These are phyloP conservation scores for Marasmius fiardii DNA, from an alignment of 1,284 basidiomycete species.

Conservation along the genomic window DNA sequence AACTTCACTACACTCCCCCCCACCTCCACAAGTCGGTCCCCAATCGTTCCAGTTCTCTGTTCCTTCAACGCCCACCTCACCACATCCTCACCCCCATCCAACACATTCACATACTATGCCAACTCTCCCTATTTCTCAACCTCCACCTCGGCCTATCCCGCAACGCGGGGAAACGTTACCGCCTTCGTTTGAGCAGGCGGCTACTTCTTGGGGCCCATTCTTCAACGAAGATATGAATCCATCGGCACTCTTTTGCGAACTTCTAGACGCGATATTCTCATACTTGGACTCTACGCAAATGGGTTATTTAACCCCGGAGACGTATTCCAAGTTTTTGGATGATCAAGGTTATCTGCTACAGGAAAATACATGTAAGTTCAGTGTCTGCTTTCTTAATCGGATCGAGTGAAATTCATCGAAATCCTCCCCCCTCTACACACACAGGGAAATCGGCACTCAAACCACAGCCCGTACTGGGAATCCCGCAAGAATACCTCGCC, in stretches of 20 bases:
- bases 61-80: background rate
- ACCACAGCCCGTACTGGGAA: conserved; percentile 2
- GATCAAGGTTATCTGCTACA: conserved; percentile 12
- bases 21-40: background rate
- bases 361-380: conserved; percentile 12
- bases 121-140: background rate
- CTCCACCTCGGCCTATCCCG: background rate
- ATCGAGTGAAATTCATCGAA: too few species aligned
- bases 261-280: conserved; percentile 10
- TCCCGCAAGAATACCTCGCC: conserved; percentile 9
- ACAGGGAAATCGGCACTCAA: conserved; percentile 8
- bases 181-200: background rate
- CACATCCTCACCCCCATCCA: background rate
- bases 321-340: conserved; percentile 13
- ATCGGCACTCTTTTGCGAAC: background rate
- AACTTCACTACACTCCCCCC: background rate
- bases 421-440: too few species aligned
- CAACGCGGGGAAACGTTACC: background rate
- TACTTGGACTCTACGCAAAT: conserved; percentile 8
- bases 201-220: conserved; percentile 8
- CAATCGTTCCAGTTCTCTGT: background rate
- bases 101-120: background rate
- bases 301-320: conserved; percentile 9
- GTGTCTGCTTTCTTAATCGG: background rate
- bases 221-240: conserved; percentile 12